A percentile compares a stretch with the other conserved stretches of the same genome.
Conservation (phyloP, 495 filamentous ascomycete genomes). For the Gamarada debralockiae region DNA sequence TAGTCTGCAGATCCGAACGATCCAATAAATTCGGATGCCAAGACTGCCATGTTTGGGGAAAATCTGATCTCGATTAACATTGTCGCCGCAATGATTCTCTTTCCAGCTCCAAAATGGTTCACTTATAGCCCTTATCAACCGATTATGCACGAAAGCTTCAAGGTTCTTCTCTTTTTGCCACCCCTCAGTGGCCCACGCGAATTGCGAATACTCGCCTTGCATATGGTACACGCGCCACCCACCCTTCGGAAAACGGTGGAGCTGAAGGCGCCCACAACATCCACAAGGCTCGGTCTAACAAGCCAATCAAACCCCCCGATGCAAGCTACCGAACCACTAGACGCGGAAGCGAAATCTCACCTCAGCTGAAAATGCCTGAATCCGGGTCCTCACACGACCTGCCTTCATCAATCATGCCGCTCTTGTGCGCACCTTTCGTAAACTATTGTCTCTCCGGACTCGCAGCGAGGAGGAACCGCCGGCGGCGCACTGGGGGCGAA, state of each 20-base stretch:
- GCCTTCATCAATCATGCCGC: neutral
- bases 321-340: neutral
- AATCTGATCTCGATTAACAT: no score
- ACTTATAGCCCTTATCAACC: neutral
- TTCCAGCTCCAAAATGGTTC: neutral
- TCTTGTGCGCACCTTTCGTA: no score
- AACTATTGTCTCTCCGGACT: neutral
- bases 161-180: no score
- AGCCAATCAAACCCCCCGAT: no score
- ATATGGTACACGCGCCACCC: no score
- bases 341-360: conserved; percentile 3
- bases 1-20: neutral
- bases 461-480: neutral
- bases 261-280: no score
- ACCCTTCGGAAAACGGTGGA: no score
- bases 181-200: no score
- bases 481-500: neutral
- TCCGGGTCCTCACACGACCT: neutral
- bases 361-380: conserved; percentile 7
- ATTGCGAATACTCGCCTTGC: no score
- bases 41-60: no score
- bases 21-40: no score
- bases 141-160: neutral
- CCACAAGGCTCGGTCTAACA: no score
- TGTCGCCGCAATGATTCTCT: neutral